Base-by-base conservation (phyloP, 192 early-diverging fungal species). In the Rhizoclosmatium globosum region DNA sequence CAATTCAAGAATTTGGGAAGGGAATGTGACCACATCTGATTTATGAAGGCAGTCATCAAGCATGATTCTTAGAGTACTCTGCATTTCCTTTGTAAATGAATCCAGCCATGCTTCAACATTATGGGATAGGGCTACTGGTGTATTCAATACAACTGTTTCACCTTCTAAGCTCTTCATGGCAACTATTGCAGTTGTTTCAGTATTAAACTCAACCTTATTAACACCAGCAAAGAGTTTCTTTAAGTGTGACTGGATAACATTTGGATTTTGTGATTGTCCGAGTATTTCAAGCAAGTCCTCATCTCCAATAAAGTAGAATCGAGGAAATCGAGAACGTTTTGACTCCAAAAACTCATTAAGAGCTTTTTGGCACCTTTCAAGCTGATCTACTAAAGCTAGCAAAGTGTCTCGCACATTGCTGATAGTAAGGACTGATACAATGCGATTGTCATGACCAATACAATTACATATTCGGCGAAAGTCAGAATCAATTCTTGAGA, bases 171-270 rank as follows among this genome's bases (percentile, higher is more conserved):
- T 90, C 48, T 81, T 84, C 85, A 90, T 89, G 3, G 81, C 87
- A 44, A 84, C 64, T 59, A 90, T 89, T 15, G 68, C 47, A 2
- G 71, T 82, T 17, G 74, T 64, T 17, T 76, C 67, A 4, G 79
- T 76, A 68, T 89, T 79, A 75, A 90, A 89, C 61, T 82, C 74
- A 3, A 90, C 89, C 70, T 79, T 80, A 73, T 90, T 81, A 4
- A 90, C 89, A 13, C 89, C 89, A 0, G 87, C 89, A 85, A 89
- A 90, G 53, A 90, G 74, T 69, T 90, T 90, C 65, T 90, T 90
- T 62, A 90, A 64, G 68, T 90, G 89, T 2, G 84, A 79, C 78
- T 90, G 87, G 62, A 90, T 89, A 1, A 90, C 86, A 60, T 84
- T 80, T 39, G 89, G 89, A 77, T 90, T 89, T 68, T 88, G 85